A percentile compares a stretch with the other conserved stretches of the same genome.
Conservation (phyloP, 768 basidiomycete genomes). For the Russula lepida region DNA sequence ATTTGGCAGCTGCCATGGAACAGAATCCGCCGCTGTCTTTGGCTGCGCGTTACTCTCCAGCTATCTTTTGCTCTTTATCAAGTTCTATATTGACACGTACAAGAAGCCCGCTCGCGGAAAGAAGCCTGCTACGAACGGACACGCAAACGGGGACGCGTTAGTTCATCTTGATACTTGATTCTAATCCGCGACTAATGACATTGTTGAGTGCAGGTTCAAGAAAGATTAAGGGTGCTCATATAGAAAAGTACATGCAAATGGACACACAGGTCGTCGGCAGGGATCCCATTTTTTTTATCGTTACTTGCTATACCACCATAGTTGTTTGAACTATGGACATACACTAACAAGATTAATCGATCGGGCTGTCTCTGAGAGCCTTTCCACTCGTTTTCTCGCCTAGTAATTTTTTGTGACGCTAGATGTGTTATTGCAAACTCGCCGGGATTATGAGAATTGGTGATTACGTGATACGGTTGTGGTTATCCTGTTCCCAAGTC, state of each 20-base stretch:
- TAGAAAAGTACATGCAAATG: neutral
- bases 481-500: neutral
- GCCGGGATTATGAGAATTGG: neutral
- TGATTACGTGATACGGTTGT: slow-evolving; percentile 5
- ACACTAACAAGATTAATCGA: slow-evolving; percentile 10
- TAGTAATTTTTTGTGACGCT: slow-evolving; percentile 5
- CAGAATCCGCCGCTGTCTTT: slow-evolving; percentile 78
- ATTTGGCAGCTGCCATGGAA: slow-evolving; percentile 78
- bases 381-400: slow-evolving; percentile 14
- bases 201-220: slow-evolving; percentile 6
- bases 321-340: slow-evolving; percentile 5
- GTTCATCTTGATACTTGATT: slow-evolving; percentile 1
- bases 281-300: slow-evolving; percentile 12
- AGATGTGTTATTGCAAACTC: slow-evolving; percentile 9
- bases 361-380: slow-evolving; percentile 3
- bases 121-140: slow-evolving; percentile 34
- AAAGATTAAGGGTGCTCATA: slow-evolving; percentile 9
- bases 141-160: slow-evolving; percentile 36
- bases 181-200: neutral
- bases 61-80: slow-evolving; percentile 93
- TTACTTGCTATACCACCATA: slow-evolving; percentile 20
- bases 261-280: neutral
- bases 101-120: slow-evolving; percentile 46
- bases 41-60: slow-evolving; percentile 83
- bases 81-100: slow-evolving; percentile 85